Evolutionary conservation across 2,329 filamentous ascomycete species (phyloP), one percentile per base, ranked within the genome.

Genomic region (Zymoseptoria brevis): DNA sequence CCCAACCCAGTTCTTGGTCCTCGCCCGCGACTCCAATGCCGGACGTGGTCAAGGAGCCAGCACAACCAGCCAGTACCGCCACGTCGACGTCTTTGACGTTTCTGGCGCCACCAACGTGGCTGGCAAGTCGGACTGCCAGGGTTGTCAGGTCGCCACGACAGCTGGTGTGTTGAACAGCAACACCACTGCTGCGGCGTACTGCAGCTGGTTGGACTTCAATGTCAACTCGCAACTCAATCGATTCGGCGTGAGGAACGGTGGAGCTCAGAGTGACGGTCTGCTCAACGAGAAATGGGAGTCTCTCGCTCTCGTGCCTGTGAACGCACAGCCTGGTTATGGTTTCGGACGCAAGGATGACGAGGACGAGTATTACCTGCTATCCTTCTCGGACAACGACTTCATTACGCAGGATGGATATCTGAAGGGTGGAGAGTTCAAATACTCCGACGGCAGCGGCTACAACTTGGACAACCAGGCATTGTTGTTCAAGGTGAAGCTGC

Each of bases 271-370:
- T 67, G 67, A 73, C 0, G 74, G 72, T 0, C 72, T 90, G 41
- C 69, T 90, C 69, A 89, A 90, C 66, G 87, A 90, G 77, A 90
- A 90, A 69, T 90, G 87, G 87, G 87, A 91, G 75, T 83, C 81
- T 19, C 73, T 90, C 53, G 82, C 83, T 2, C 69, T 89, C 22
- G 78, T 84, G 2, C 85, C 85, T 0, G 80, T 83, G 6, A 77
- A 84, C 65, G 77, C 77, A 1, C 4, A n/a, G 51, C 51, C 29
- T 53, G 22, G n/a, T 8, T 53, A 26, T n/a, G 63, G 75, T 52
- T 70, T 71, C 56, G 71, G 73, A 2, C 67, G 70, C n/a, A 57
- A 62, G 1, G 71, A 74, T 48, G 69, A 72, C 21, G 77, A 82
- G 58, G 80, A 82, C 24, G 83, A 88, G 73, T 89, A 83, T 71